A percentile compares a stretch with the other conserved stretches of the same genome.
phyloP scores from a whole-genome alignment of 495 filamentous ascomycete genomes.

The Neurospora intermedia region DNA sequence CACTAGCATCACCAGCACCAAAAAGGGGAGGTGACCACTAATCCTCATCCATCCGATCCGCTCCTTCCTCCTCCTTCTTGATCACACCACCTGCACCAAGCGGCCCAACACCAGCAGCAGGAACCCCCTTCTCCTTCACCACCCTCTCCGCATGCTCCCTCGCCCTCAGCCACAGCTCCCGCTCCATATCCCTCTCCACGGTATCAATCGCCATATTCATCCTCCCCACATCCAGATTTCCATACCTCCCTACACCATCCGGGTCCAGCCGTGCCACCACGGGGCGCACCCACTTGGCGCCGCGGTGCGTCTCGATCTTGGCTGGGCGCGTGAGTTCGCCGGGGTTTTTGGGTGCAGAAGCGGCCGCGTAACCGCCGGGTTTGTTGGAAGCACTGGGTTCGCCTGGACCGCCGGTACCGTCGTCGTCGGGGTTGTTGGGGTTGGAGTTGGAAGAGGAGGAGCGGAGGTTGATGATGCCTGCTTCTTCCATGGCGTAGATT shows the following conservation, averaged over 20 bases:
- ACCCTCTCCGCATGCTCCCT: constrained; percentile 19
- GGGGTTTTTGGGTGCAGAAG: background rate
- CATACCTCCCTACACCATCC: constrained; percentile 45
- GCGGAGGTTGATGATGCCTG: constrained; percentile 52
- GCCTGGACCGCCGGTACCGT: background rate
- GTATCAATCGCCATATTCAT: constrained; percentile 72
- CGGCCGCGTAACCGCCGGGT: background rate
- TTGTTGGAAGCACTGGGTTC: background rate
- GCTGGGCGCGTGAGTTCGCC: background rate
- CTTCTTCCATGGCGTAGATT: constrained; percentile 69
- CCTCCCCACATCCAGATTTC: constrained; percentile 67
- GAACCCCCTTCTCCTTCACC: background rate
- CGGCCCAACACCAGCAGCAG: background rate
- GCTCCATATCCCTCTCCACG: constrained; percentile 67
- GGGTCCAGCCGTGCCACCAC: constrained; percentile 22
- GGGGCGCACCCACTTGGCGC: background rate
- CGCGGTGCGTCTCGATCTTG: background rate
- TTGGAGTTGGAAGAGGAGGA: background rate
- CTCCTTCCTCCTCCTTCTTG: background rate
- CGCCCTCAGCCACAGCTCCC: constrained; percentile 62
- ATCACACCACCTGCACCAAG: background rate
- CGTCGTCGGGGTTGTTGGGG: background rate
- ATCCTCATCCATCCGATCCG: constrained; percentile 18
- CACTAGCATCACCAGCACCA: background rate
- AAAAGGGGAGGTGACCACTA: background rate